Base-by-base conservation (phyloP, 2,329 filamentous ascomycete genomes). In the Sclerotinia subarctica region DNA sequence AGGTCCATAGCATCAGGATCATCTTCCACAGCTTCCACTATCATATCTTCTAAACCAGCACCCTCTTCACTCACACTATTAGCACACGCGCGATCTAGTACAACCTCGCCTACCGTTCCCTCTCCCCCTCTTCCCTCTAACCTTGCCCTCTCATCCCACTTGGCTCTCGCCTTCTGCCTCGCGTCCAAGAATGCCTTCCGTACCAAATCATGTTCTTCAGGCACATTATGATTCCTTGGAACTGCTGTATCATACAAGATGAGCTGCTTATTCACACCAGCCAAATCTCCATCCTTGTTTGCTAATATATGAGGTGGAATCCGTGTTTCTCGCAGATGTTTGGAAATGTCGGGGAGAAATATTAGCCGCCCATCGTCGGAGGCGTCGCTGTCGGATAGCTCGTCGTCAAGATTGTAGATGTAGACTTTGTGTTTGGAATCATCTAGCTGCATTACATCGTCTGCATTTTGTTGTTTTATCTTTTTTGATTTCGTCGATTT, bases 331-430 rank as follows among this genome's bases (percentile, higher is more conserved):
- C 84, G 84, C 64, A 98, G 84, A 76, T 92, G 90, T 79, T 91
- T 92, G 77, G 94, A 90, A 66, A 98, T 91, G 77, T 96, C 92
- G 0, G 93, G 89, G 0, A 96, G 84, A 81, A 97, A 93, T 76
- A 94, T 84, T 58, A 96, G 85, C 72, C 82, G 85, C 29, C 86
- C 82, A 63, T 82, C 80, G 67, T 88, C 83, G 53, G 86, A 82
- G 59, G 83, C 81, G 69, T 90, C 87, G 38, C 84, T 81, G 72
- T 90, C 88, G 19, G 90, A 89, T 58, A 98, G 85, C 80, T 98
- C 94, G 74, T 90, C 90, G 77, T 96, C 93, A 13, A 99, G 83
- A 79, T 96, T 89, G 82, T 94, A 90, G 74, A 99, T 93, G 83
- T 95, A 97, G 69, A 97, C 88, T 76, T 90, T 92, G 81, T 96